Percentiles rank a stretch among this genome's conserved stretches.
Evolutionary conservation across 2,329 filamentous ascomycete species (phyloP).

Genomic region (Clonostachys rhizophaga): DNA sequence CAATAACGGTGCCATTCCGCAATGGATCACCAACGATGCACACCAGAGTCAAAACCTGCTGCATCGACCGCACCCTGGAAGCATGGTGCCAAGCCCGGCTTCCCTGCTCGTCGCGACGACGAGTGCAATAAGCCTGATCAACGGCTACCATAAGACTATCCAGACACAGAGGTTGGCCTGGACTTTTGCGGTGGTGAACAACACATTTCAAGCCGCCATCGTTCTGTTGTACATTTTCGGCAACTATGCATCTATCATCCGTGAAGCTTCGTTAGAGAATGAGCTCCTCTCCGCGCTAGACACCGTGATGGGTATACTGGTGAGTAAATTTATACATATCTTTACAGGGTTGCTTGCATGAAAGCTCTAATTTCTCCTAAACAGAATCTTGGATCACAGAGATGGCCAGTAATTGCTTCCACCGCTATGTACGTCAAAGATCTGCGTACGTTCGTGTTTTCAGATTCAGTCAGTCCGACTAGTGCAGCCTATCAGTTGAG

Average conservation of each 20-base stretch:
- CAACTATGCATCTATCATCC: neutral
- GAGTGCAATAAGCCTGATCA: conserved; percentile 12
- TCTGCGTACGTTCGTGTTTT: conserved; percentile 4
- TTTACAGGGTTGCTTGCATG: too few species aligned
- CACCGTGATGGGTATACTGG: neutral
- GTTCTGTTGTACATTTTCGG: neutral
- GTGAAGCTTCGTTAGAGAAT: neutral
- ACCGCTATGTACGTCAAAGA: conserved; percentile 7
- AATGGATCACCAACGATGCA: conserved; percentile 1
- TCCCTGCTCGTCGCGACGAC: conserved; percentile 2
- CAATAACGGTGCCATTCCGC: neutral
- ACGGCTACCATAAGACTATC: neutral
- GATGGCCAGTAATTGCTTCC: conserved; percentile 3
- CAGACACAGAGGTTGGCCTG: neutral
- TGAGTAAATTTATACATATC: too few species aligned
- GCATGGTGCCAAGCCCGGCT: conserved; percentile 3
- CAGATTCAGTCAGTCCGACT: conserved; percentile 3
- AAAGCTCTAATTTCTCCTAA: too few species aligned
- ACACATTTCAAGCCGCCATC: conserved; percentile 1
- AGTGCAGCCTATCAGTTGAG: conserved; percentile 5
- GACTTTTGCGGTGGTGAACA: neutral
- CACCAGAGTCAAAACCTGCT: conserved; percentile 6
- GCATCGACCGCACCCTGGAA: conserved; percentile 6
- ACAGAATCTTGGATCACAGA: neutral
- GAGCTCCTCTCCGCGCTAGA: neutral